Evolutionary conservation across 805 yeast genomes (phyloP).

Genomic region (Monosporozyma aquatica): DNA sequence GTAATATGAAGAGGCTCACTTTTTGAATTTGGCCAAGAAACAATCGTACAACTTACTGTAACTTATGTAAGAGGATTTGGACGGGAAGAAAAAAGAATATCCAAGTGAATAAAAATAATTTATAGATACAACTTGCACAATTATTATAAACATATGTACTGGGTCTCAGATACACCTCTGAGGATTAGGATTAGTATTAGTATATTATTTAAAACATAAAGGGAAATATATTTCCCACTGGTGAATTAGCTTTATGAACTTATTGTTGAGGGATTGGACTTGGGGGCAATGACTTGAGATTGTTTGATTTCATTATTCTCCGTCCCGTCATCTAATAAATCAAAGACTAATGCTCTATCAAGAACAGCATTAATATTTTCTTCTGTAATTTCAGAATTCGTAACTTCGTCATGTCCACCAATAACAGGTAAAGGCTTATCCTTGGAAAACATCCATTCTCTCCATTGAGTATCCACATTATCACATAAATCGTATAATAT

Average conservation of each 20-base stretch:
- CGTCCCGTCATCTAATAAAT: slow-evolving; percentile 26
- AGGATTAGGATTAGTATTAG: no score
- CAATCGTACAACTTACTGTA: no score
- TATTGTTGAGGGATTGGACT: neutral
- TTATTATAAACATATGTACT: neutral
- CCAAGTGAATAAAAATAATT: neutral
- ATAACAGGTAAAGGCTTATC: slow-evolving; percentile 20
- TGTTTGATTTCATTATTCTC: slow-evolving; percentile 23
- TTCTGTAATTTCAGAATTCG: slow-evolving; percentile 9
- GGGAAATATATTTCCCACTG: no score
- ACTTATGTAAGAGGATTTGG: no score
- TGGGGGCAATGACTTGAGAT: slow-evolving; percentile 16
- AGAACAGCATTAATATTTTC: slow-evolving; percentile 24
- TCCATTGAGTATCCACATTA: slow-evolving; percentile 28
- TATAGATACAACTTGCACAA: neutral
- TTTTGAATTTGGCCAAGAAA: no score
- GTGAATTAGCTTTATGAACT: neutral
- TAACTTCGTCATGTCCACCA: slow-evolving; percentile 10
- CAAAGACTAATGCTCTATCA: slow-evolving; percentile 23
- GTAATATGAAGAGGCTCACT: no score
- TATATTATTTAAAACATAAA: no score
- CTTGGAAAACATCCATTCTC: slow-evolving; percentile 31
- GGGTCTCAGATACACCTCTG: no score
- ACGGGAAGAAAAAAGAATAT: no score
- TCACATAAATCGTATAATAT: slow-evolving; percentile 30